A percentile compares a stretch with the other conserved stretches of the same genome.
These are phyloP conservation scores for Dentipellis sp. DNA, from an alignment of 768 basidiomycete species.

Conservation along the genomic window DNA sequence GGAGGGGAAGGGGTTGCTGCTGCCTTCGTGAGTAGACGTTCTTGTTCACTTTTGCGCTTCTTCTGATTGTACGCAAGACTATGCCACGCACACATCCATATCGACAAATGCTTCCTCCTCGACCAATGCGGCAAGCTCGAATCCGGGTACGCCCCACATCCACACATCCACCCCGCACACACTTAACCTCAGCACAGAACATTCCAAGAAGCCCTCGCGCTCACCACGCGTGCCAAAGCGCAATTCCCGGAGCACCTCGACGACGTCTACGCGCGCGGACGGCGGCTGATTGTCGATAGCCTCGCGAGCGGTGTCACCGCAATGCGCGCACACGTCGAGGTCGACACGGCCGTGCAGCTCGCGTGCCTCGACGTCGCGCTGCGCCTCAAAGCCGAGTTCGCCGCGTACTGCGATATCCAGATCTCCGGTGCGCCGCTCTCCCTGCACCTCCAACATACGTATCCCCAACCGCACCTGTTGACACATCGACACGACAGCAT, in stretches of 20 bases:
- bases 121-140: slow-evolving; percentile 41
- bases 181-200: slow-evolving; percentile 26
- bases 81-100: slow-evolving; percentile 57
- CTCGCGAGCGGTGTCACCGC: slow-evolving; percentile 52
- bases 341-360: slow-evolving; percentile 44
- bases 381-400: slow-evolving; percentile 35
- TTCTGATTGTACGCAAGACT: slow-evolving; percentile 22
- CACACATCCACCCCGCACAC: not conserved
- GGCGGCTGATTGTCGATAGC: slow-evolving; percentile 45
- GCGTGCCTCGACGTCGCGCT: slow-evolving; percentile 46
- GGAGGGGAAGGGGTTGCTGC: not conserved
- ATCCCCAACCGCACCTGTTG: too few relatives aligned
- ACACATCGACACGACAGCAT: too few relatives aligned
- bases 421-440: slow-evolving; percentile 23
- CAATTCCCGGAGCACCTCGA: slow-evolving; percentile 31
- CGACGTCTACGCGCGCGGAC: slow-evolving; percentile 44
- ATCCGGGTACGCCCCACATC: slow-evolving; percentile 27
- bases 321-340: slow-evolving; percentile 63
- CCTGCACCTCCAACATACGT: slow-evolving; percentile 2
- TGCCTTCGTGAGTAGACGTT: not conserved
- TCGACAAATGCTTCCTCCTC: slow-evolving; percentile 63
- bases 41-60: not conserved
- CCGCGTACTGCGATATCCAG: slow-evolving; percentile 42
- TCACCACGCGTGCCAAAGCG: slow-evolving; percentile 44
- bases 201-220: slow-evolving; percentile 44